Evolutionary conservation across 2,329 filamentous ascomycete genomes (phyloP), one percentile per base, ranked within the genome.

Genomic region (Aspergillus tamarii): DNA sequence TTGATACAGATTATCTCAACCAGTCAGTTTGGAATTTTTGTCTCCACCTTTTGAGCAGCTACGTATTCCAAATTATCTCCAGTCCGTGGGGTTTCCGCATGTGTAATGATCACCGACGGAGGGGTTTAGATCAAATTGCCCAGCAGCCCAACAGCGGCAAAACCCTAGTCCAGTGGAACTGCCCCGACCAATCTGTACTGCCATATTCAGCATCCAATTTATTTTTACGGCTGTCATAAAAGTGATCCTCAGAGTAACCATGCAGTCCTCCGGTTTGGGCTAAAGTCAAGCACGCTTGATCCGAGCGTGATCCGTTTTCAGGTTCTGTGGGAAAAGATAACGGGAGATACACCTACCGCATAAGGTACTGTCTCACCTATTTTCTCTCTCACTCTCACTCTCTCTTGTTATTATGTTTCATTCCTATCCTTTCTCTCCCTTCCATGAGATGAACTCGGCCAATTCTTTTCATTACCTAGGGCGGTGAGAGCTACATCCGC

Each of bases 291-390:
- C 9, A 28, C 26, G 46, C 34, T 19, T 43, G 21, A 60, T 23
- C n/a, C 46, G 28, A n/a, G 48, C 28, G 10, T 19, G n/a, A 23
- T 41, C 58, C 48, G 58, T 60, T 60, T 60, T 54, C 58, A 52
- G 58, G 34, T 53, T 28, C 30, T 32, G 5, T 32, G 23, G 11
- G 28, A 21, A 34, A 34, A 32, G 23, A 19, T 32, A 26, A 48
- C 21, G 21, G 5, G 28, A 14, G 14, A 6, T 11, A 48, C 12
- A 28, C 14, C 23, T 26, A 32, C 46, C 46, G 46, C 46, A 50
- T 30, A 19, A 19, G 46, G 26, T 16, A 32, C 48, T 52, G n/a
- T 48, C 12, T 48, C 50, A 32, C 16, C 9, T 34, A 4, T 34
- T 11, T n/a, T 30, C 6, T 26, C 4, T 50, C 2, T 50, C 26